Base-by-base conservation (phyloP, 2,329 filamentous ascomycete species). In the Herpotrichia juniperi region DNA sequence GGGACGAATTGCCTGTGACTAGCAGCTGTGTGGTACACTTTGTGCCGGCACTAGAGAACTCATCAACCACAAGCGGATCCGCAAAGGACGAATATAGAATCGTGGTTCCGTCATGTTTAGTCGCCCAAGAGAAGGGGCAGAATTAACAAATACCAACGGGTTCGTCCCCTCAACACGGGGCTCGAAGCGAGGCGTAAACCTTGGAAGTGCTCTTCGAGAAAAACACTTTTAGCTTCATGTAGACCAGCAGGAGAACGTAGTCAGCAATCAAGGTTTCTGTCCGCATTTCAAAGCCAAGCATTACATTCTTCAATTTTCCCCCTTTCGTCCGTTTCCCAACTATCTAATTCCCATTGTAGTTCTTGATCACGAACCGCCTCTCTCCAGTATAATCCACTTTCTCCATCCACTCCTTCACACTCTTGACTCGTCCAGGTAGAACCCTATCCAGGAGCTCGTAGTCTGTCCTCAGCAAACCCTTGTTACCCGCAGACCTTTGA, bases 401-500 rank as follows among this genome's bases (percentile, higher is more conserved):
- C 31, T 42, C 30, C 54, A 57, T 57, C 72, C 78, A 84, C 54
- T 83, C 76, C 59, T 81, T 79, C 0, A 74, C 78, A 28, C 67
- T 78, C 59, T 64, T 75, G 49, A 81, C 77, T n/a, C 81, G 69
- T 1, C 61, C 60, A 1, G 81, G 81, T 58, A 80, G 73, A 43
- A 84, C 83, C 63, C 78, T 72, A 59, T 84, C 81, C 37, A 84
- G 63, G 16, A 83, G 53, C 12, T 58, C 67, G 59, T 81, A 83
- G 58, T 84, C 78, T 42, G 80, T 72, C 51, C 63, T 62, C 1
- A 81, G 57, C 4, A 83, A 55, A 2, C 50, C 50, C 19, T 40
- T 42, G 16, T 54, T 54, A 12, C 17, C 42, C 7, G 17, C 40
- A 2, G 76, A 76, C 48, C 74, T 47, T 40, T 68, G 74, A 70